phyloP scores from a whole-genome alignment of 2,329 filamentous ascomycete species.

The Aspergillus ochraceus region DNA sequence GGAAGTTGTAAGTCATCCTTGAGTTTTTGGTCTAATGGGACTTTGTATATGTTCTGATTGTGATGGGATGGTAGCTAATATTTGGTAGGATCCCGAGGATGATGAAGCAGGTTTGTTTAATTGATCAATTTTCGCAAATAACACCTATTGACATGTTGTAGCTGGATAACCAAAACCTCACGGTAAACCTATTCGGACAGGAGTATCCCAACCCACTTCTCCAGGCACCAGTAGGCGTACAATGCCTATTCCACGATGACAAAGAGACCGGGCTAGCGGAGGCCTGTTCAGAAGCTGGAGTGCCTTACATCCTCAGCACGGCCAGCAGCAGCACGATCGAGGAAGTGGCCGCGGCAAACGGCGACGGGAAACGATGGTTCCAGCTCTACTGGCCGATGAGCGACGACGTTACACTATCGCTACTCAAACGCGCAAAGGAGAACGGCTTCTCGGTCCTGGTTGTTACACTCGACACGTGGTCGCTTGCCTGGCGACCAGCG shows the following conservation, averaged over 20 bases:
- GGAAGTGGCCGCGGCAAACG: conserved; percentile 61
- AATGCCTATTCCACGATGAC: conserved; percentile 65
- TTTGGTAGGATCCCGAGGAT: conserved; percentile 53
- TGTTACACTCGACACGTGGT: conserved; percentile 72
- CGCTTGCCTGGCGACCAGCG: conserved; percentile 64
- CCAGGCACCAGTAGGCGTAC: conserved; percentile 69
- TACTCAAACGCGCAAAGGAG: conserved; percentile 62
- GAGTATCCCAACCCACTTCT: conserved; percentile 55
- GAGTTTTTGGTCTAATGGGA: background rate
- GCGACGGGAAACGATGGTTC: conserved; percentile 64
- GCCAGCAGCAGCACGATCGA: conserved; percentile 65
- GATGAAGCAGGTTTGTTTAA: conserved; percentile 34
- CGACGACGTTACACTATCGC: conserved; percentile 64
- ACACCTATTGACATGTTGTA: conserved; percentile 7
- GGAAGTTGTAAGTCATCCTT: conserved; percentile 39
- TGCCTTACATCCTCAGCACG: conserved; percentile 69
- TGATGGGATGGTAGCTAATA: conserved; percentile 3
- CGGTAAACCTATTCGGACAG: conserved; percentile 53
- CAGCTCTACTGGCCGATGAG: conserved; percentile 73
- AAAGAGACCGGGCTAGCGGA: conserved; percentile 64
- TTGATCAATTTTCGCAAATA: background rate
- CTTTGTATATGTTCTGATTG: background rate
- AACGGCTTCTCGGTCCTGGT: conserved; percentile 66
- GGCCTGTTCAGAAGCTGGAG: conserved; percentile 59
- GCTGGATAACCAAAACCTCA: conserved; percentile 48